Evolutionary conservation across 2,329 filamentous ascomycete genomes (phyloP).

Genomic region (Sporothrix variecibatus): DNA sequence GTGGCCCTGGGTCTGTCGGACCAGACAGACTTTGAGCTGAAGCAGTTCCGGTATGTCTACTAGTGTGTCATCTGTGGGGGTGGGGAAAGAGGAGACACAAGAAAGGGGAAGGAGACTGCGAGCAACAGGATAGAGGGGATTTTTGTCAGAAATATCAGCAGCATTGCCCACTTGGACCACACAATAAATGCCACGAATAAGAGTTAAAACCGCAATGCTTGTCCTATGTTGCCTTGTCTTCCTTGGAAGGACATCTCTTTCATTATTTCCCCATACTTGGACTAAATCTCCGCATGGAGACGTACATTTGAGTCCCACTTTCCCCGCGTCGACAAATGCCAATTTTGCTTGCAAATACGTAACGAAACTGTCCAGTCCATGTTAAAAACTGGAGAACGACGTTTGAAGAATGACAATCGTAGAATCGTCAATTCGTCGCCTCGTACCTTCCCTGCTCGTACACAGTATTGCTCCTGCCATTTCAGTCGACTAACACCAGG

Average conservation of each 20-base stretch:
- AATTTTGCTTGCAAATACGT: too few species aligned
- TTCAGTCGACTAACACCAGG: not conserved
- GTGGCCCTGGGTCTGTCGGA: conserved; percentile 29
- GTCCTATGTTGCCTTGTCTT: not conserved
- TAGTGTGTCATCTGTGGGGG: not conserved
- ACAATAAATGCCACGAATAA: not conserved
- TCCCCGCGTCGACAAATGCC: not conserved
- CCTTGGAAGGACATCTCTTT: not conserved
- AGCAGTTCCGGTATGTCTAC: conserved; percentile 34
- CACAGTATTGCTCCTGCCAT: not conserved
- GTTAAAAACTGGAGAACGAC: not conserved
- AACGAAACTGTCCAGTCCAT: too few species aligned
- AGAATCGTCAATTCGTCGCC: too few species aligned
- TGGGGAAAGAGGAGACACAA: not conserved
- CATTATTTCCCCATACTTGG: not conserved
- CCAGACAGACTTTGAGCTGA: conserved; percentile 35
- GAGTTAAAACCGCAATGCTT: not conserved
- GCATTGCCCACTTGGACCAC: not conserved
- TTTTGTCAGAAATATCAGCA: not conserved
- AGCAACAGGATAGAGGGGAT: too few species aligned
- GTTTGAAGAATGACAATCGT: not conserved
- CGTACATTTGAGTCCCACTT: not conserved
- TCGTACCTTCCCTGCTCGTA: not conserved
- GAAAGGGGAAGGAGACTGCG: not conserved
- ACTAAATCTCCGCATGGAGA: not conserved